Conservation (phyloP, 2,329 filamentous ascomycete genomes). For the Aureobasidium uvarum region DNA sequence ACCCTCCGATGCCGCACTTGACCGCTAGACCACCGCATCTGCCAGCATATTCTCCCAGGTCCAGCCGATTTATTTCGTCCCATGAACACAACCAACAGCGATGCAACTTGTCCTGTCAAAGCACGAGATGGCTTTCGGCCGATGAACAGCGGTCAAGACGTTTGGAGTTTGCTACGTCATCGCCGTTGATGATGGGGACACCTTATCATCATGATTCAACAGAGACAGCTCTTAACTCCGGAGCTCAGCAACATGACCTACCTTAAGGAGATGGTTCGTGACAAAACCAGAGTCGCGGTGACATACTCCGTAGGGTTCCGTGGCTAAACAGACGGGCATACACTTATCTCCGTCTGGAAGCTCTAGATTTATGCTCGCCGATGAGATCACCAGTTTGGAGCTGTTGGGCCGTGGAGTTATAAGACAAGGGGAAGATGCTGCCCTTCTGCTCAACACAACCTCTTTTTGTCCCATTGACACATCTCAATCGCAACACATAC, state of each 20-base stretch:
- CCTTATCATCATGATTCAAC: background rate
- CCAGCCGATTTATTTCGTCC: background rate
- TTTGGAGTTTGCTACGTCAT: background rate
- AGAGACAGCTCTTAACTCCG: background rate
- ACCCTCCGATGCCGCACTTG: no score
- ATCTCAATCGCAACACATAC: background rate
- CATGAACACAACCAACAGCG: background rate
- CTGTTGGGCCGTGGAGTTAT: background rate
- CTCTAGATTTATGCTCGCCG: slow-evolving; percentile 13
- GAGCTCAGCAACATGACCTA: background rate
- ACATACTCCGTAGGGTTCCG: slow-evolving; percentile 2
- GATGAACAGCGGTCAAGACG: background rate
- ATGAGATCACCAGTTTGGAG: slow-evolving; percentile 19
- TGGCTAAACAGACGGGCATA: background rate
- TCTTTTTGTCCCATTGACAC: background rate
- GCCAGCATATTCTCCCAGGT: no score
- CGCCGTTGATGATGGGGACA: background rate
- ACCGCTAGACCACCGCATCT: no score
- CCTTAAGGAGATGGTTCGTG: background rate
- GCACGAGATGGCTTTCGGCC: background rate
- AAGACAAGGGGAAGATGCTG: background rate
- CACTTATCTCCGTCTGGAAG: background rate
- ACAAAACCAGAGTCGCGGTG: background rate
- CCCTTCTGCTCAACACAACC: background rate
- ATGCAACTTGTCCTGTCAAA: background rate